phyloP scores from a whole-genome alignment of 352 stramenopile species.

The Phytophthora fragariae region DNA sequence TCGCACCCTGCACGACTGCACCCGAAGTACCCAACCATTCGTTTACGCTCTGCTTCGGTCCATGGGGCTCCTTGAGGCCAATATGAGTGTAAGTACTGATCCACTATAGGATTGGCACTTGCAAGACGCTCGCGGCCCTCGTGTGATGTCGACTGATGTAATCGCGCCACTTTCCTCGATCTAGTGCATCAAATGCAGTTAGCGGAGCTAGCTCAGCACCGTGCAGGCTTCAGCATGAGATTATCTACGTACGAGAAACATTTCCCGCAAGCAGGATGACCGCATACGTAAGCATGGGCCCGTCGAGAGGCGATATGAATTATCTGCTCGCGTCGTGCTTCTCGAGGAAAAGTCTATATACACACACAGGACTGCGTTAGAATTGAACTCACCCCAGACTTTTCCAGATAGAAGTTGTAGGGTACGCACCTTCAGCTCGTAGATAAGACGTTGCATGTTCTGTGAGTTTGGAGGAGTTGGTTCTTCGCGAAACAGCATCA shows the following conservation, averaged over 20 bases:
- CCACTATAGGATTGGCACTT: constrained; percentile 42
- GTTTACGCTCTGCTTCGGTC: constrained; percentile 39
- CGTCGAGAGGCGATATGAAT: constrained; percentile 54
- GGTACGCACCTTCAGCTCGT: constrained; percentile 61
- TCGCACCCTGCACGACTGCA: constrained; percentile 47
- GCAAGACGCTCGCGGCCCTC: constrained; percentile 51
- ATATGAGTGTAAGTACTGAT: constrained; percentile 71
- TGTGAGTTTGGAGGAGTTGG: constrained; percentile 39
- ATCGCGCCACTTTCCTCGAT: constrained; percentile 54
- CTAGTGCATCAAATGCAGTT: constrained; percentile 12
- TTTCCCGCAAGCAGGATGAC: constrained; percentile 57
- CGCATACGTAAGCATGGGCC: constrained; percentile 60
- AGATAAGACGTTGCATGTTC: constrained; percentile 66
- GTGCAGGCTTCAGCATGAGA: neutral
- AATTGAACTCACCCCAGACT: neutral
- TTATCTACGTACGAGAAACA: constrained; percentile 59
- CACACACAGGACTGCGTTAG: constrained; percentile 3
- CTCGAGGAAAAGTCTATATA: constrained; percentile 55
- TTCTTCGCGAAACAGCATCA: constrained; percentile 30
- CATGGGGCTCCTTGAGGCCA: constrained; percentile 61
- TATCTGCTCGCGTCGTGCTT: constrained; percentile 54
- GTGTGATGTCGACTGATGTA: constrained; percentile 57
- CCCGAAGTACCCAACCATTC: constrained; percentile 58
- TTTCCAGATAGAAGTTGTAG: neutral
- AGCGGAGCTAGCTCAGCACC: neutral